Evolutionary conservation across 1,284 basidiomycete species (phyloP).

Genomic region (Fomes fomentarius): DNA sequence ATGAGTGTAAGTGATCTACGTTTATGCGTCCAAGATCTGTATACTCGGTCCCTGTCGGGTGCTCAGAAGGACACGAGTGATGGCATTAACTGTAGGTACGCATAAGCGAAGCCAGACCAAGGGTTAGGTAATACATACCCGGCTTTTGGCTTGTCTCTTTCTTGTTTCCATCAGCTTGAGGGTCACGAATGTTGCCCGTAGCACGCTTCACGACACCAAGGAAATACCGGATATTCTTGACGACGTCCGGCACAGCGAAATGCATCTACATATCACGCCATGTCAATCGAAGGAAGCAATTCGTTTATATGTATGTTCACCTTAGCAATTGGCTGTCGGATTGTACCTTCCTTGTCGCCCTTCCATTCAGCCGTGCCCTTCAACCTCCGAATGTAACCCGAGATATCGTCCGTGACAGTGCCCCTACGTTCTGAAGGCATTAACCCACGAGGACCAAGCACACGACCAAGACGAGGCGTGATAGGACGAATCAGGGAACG

Average conservation of each 20-base stretch:
- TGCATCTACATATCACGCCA: conserved; percentile 58
- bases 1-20: conserved; percentile 16
- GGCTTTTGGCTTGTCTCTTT: conserved; percentile 41
- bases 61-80: conserved; percentile 80
- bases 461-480: conserved; percentile 82
- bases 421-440: conserved; percentile 96
- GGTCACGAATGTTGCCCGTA: conserved; percentile 65
- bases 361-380: conserved; percentile 91
- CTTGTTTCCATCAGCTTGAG: conserved; percentile 32
- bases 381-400: conserved; percentile 78
- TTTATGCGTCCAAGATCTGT: conserved; percentile 58
- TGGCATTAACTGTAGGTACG: conserved; percentile 59
- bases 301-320: conserved; percentile 43
- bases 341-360: conserved; percentile 86
- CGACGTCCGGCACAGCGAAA: conserved; percentile 77
- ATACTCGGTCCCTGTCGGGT: conserved; percentile 89
- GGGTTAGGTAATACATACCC: conserved; percentile 28
- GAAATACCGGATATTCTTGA: conserved; percentile 82
- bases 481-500: conserved; percentile 81
- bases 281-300: too few species aligned
- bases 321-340: conserved; percentile 78
- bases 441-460: conserved; percentile 91
- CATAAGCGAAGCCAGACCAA: not conserved
- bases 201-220: conserved; percentile 77
- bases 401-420: conserved; percentile 90